Percentiles rank a stretch among this genome's conserved stretches.
Evolutionary conservation across 1,284 basidiomycete genomes (phyloP).

Genomic region (Somion occarium): DNA sequence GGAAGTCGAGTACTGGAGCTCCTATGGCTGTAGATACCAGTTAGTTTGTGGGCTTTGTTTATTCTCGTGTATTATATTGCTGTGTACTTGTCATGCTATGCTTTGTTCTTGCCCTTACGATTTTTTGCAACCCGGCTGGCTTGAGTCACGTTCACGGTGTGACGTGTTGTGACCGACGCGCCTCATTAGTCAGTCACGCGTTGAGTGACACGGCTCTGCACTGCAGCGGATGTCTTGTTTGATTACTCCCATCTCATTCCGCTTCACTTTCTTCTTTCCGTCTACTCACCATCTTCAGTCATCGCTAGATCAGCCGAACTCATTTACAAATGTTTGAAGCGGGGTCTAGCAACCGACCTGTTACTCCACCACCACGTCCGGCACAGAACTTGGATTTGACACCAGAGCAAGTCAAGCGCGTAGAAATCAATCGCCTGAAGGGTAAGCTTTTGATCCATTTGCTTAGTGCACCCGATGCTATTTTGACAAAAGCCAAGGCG

Average conservation of each 20-base stretch:
- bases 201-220: no score
- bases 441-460: conserved; percentile 19
- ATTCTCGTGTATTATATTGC: neutral
- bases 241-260: neutral
- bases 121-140: no score
- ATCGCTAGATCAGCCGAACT: neutral
- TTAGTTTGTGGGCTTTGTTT: neutral
- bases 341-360: conserved; percentile 15
- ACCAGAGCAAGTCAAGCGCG: conserved; percentile 34
- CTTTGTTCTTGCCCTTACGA: no score
- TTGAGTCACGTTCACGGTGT: conserved; percentile 9
- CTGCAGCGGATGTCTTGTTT: no score
- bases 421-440: conserved; percentile 39
- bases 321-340: conserved; percentile 15
- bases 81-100: neutral
- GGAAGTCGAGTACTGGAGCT: neutral
- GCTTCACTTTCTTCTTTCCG: neutral
- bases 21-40: conserved; percentile 13
- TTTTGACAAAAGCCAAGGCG: conserved; percentile 33
- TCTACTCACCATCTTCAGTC: neutral
- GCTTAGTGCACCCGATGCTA: conserved; percentile 26
- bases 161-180: conserved; percentile 1
- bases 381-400: conserved; percentile 25
- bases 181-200: neutral
- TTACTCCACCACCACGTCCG: conserved; percentile 24